These are phyloP conservation scores for Kwoniella sp. DNA, from an alignment of 768 basidiomycete species.

Conservation along the genomic window DNA sequence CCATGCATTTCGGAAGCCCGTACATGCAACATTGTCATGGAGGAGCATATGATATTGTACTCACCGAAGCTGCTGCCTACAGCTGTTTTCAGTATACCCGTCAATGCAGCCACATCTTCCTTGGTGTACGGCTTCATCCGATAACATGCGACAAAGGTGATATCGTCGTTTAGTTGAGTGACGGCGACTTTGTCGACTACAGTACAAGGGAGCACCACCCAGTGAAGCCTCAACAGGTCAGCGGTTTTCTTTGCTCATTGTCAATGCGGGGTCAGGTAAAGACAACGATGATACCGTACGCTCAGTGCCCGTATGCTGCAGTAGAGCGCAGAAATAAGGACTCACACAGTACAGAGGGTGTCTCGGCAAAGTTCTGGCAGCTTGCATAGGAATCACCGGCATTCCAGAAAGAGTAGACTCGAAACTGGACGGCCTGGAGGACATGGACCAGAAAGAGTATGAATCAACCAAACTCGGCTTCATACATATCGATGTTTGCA, in stretches of 20 bases:
- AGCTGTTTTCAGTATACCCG: not conserved
- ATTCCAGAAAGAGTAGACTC: slow-evolving; percentile 13
- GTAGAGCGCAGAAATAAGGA: too few species aligned
- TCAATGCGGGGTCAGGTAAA: too few species aligned
- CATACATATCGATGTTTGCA: too few species aligned
- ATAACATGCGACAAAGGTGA: slow-evolving; percentile 15
- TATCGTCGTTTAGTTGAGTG: slow-evolving; percentile 8
- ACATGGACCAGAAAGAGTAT: not conserved
- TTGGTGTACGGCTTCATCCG: slow-evolving; percentile 5
- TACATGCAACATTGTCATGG: too few species aligned
- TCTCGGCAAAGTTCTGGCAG: not conserved
- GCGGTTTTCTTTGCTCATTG: too few species aligned
- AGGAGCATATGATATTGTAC: too few species aligned
- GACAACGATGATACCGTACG: too few species aligned
- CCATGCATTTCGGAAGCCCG: too few species aligned
- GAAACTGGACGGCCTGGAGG: slow-evolving; percentile 4
- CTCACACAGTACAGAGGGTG: slow-evolving; percentile 9
- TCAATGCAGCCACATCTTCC: not conserved
- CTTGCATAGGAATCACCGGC: not conserved
- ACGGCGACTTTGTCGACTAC: slow-evolving; percentile 10
- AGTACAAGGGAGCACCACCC: not conserved
- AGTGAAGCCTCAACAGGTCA: too few species aligned
- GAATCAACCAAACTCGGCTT: too few species aligned
- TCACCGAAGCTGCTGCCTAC: not conserved
- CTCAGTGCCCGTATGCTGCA: too few species aligned